Base-by-base conservation (phyloP, 2,329 filamentous ascomycete species). In the Diplodia sapinea region DNA sequence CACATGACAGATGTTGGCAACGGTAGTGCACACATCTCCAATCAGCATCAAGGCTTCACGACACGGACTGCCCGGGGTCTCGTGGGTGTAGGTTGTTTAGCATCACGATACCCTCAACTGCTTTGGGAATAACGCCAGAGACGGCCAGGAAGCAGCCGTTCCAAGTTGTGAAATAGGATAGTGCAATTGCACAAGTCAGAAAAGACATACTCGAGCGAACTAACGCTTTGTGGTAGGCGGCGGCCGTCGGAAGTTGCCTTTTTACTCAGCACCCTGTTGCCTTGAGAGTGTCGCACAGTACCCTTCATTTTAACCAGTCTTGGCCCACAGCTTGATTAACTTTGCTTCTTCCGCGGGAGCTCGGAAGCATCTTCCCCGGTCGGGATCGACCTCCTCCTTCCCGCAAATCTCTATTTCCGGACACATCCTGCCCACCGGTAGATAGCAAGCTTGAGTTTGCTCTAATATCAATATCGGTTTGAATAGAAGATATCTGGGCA, bases 271-370 rank as follows among this genome's bases (percentile, higher is more conserved):
- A 12, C 31, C 36, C 17, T 55, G 52, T n/a, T 33, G 43, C 43
- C 43, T 47, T 20, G 43, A 20, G 43, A 20, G 43, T 20, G 43
- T 47, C 11, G 43, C n/a, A 47, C 43, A 47, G 17, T 47, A 20
- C 17, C 43, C n/a, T 20, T 20, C 43, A 47, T 47, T 47, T 47
- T 20, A 29, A 9, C 26, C 17, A 23, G 47, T 12, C 29, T 31
- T 31, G 59, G 47, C 29, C 13, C 40, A 33, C 26, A 38, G 59
- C 47, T 31, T 49, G 47, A 51, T 63, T 63, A 36, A 38, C 47
- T 63, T 63, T 63, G 59, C 59, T 63, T 63, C 59, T 63, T 63
- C 40, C 59, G 59, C 59, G 59, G 59, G 43, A 63, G 26, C 5
- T 38, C 59, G 59, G 59, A 63, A 63, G 59, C 47, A 26, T n/a